Evolutionary conservation across 2,329 filamentous ascomycete species (phyloP), one percentile per base, ranked within the genome.

Genomic region (Aureobasidium sp.): DNA sequence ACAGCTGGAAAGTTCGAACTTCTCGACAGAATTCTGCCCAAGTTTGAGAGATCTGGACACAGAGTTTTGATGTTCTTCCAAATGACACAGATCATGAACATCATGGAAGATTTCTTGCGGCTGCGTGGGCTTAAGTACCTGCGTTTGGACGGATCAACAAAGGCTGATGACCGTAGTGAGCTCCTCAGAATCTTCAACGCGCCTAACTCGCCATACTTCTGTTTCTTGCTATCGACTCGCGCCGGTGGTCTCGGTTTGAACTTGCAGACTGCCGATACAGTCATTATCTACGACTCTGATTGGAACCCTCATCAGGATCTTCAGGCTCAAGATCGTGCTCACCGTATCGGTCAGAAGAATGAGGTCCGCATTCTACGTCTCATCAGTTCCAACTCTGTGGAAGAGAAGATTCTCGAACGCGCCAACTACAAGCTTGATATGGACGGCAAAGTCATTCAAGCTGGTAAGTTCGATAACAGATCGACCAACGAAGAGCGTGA

Each of bases 61-160:
- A 89, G 94, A 75, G 91, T 97, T 32, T 81, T 99, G 74, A 97
- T 99, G 89, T 99, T 99, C 83, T 99, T 99, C 82, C 94, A 99
- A 75, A 99, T 99, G 94, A 99, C 94, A 4, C 92, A 96, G 64
- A 99, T 99, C 73, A 99, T 99, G 94, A 96, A 99, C 76, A 99
- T 99, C 71, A 97, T 99, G 94, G 94, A 99, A 69, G 94, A 99
- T 73, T 99, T 96, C 74, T 77, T 99, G 65, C 88, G 93, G 3
- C 88, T 91, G 70, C 85, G 90, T 66, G 88, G 87, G 49, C 81
- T 96, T 67, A 82, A 89, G 70, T 99, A 96, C 73, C 82, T 99
- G 67, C 91, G 94, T 73, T 81, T 99, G 63, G 94, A 99, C 71
- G 94, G 94, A 79, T 94, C 91, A 0, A 99, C 94, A 49, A 99